A percentile compares a stretch with the other conserved stretches of the same genome.
These are phyloP conservation scores for Cystofilobasidium macerans DNA, from an alignment of 768 basidiomycete genomes.

Conservation along the genomic window DNA sequence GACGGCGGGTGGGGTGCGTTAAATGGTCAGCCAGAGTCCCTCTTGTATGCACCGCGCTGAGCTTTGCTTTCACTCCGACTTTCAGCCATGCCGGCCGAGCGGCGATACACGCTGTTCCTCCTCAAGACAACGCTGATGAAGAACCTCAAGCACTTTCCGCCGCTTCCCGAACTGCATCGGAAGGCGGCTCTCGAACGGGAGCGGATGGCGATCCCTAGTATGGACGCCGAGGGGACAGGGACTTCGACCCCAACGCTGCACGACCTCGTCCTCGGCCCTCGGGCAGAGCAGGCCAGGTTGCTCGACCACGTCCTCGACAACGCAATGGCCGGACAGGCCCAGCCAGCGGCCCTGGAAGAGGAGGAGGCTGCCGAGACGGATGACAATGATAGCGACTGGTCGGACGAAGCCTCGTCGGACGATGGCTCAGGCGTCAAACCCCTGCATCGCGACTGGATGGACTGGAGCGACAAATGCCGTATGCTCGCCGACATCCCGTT, in stretches of 20 bases:
- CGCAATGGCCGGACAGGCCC: neutral
- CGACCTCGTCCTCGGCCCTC: neutral
- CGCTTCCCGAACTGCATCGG: neutral
- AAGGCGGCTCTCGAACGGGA: neutral
- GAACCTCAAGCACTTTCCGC: slow-evolving; percentile 18
- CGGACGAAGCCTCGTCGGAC: slow-evolving; percentile 6
- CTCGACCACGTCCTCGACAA: neutral
- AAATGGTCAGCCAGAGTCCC: neutral
- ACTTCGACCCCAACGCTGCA: neutral
- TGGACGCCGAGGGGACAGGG: neutral
- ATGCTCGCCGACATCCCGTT: slow-evolving; percentile 15
- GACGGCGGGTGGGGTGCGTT: neutral
- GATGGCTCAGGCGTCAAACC: neutral
- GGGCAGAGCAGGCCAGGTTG: neutral
- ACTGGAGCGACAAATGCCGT: slow-evolving; percentile 14
- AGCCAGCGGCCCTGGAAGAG: neutral
- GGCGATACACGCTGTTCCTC: slow-evolving; percentile 17
- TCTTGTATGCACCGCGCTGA: neutral
- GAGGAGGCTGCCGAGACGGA: neutral
- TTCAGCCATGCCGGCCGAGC: slow-evolving; percentile 3
- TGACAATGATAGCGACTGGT: neutral
- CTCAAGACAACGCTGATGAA: slow-evolving; percentile 22
- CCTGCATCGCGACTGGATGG: slow-evolving; percentile 11
- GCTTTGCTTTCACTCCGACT: neutral
- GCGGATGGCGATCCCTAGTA: neutral